These are phyloP conservation scores for Apium graveolens DNA, from an alignment of 129 eudicot genomes.

Conservation along the genomic window DNA sequence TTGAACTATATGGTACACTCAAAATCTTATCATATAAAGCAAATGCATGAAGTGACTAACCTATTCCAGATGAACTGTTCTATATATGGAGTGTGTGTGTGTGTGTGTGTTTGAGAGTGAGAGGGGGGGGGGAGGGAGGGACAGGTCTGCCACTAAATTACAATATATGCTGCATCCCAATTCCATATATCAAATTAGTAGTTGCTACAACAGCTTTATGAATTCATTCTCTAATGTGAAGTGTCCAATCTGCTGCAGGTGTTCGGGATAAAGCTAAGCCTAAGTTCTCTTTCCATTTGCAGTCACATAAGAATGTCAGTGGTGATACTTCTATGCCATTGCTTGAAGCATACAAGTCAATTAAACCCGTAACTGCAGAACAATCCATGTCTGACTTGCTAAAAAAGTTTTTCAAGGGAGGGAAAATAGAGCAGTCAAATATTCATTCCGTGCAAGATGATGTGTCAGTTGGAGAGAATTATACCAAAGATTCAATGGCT, in stretches of 20 bases:
- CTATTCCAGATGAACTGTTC: neutral
- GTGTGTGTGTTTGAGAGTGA: neutral
- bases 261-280: constrained; percentile 40
- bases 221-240: constrained; percentile 15
- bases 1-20: neutral
- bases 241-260: constrained; percentile 36
- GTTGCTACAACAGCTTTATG: constrained; percentile 6
- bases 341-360: constrained; percentile 24
- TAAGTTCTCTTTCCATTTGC: constrained; percentile 33
- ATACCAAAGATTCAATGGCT: constrained; percentile 39
- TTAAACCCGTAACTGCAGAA: neutral
- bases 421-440: constrained; percentile 27
- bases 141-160: neutral
- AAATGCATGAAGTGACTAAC: neutral
- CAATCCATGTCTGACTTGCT: constrained; percentile 20
- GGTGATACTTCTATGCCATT: constrained; percentile 18
- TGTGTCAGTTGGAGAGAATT: constrained; percentile 14
- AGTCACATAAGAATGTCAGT: constrained; percentile 22
- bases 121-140: neutral
- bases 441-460: constrained; percentile 21
- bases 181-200: neutral
- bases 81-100: neutral
- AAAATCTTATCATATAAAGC: neutral
- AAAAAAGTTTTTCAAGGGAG: constrained; percentile 29
- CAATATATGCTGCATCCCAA: constrained; percentile 1